phyloP scores from a whole-genome alignment of 495 filamentous ascomycete species.

The Rusavskia elegans region DNA sequence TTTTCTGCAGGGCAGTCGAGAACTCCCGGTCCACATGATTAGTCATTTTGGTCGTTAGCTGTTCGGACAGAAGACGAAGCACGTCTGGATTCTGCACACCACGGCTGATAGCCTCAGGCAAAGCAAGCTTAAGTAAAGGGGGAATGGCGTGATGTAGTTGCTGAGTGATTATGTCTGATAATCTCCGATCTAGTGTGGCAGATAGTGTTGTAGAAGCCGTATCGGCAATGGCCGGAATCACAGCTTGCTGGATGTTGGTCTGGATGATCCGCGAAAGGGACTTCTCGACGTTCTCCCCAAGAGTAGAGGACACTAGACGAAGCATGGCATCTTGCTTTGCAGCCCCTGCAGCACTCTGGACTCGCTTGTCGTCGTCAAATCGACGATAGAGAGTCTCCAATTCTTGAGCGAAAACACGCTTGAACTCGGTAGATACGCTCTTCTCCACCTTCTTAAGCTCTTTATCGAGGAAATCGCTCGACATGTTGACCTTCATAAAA shows the following conservation, averaged over 20 bases:
- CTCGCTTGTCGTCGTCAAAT: constrained; percentile 48
- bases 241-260: constrained; percentile 45
- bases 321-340: constrained; percentile 69
- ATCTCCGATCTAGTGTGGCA: constrained; percentile 30
- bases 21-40: constrained; percentile 54
- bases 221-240: constrained; percentile 42
- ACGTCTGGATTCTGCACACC: constrained; percentile 56
- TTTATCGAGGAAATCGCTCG: constrained; percentile 27
- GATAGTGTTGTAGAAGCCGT: constrained; percentile 31
- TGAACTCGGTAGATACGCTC: constrained; percentile 37
- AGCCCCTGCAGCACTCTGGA: constrained; percentile 44
- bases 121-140: constrained; percentile 33
- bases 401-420: constrained; percentile 37
- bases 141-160: constrained; percentile 33
- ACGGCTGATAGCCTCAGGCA: constrained; percentile 39
- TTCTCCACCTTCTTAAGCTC: constrained; percentile 40
- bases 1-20: constrained; percentile 38
- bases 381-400: constrained; percentile 42
- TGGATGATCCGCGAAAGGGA: constrained; percentile 56
- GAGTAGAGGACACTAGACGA: constrained; percentile 69
- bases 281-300: constrained; percentile 80
- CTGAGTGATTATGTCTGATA: constrained; percentile 35
- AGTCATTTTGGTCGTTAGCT: constrained; percentile 46
- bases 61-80: constrained; percentile 53
- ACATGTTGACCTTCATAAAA: constrained; percentile 18